Base-by-base conservation (phyloP, 2,329 filamentous ascomycete species). In the Didymella exigua region DNA sequence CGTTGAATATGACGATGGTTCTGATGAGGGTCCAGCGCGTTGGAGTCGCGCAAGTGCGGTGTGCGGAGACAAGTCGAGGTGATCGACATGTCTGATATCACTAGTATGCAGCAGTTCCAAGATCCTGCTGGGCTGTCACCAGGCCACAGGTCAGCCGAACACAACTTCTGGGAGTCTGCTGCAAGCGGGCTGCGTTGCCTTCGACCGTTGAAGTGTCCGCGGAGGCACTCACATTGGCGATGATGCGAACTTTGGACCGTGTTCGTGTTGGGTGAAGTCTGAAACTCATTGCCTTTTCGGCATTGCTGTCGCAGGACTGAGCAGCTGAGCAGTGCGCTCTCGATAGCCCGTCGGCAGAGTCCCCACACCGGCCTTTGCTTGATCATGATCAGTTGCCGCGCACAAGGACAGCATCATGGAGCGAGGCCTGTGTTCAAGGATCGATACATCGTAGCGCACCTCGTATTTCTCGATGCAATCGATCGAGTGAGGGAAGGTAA, bases 31-130 rank as follows among this genome's bases (percentile, higher is more conserved):
- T 10, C 14, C 42, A 37, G 41, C 5, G 29, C 6, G 26, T 38
- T 33, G 37, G 14, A 18, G 37, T 41, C 34, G 37, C 41, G 38
- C 38, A 36, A 21, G n/a, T 14, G 31, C 31, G 31, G 31, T 3
- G 31, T 8, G 33, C 9, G 18, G 30, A 16, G 37, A 34, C 21
- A 23, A 31, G 18, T 16, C 18, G 36, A 10, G 19, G n/a, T 40
- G 52, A 55, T 55, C 36, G 52, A 47, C 52, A 41, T 11, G n/a
- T 24, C 46, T 55, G 52, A 49, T 49, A 50, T 50, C 47, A 50
- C 46, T 19, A 24, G 34, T 16, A 36, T 30, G 41, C 36, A 23
- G 30, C 16, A 23, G 16, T 42, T 44, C 31, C 36, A 27, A 42
- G 47, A n/a, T 41, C 46, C 19, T 30, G 34, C 52, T 21, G 41